Evolutionary conservation across 2,329 filamentous ascomycete species (phyloP), one percentile per base, ranked within the genome.

Genomic region (Thielaviopsis ethacetica): DNA sequence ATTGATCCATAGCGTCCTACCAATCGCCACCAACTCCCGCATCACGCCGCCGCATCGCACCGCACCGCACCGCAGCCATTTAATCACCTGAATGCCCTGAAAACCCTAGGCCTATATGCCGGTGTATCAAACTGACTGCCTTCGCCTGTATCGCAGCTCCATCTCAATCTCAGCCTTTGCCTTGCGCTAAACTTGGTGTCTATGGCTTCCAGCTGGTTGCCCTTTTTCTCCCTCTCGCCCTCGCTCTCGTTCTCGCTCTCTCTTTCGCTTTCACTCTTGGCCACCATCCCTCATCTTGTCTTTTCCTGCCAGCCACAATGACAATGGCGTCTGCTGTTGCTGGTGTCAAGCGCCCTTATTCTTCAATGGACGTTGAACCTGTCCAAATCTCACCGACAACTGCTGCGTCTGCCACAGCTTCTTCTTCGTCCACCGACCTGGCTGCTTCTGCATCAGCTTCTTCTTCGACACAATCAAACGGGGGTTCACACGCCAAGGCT

Each of bases 311-410:
- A 17, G 38, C 38, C 38, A n/a, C 19, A 38, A 63, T 61, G 54
- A 62, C 61, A 30, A 65, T 65, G 60, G 64, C 62, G 54, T 70
- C 70, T 63, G 70, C 71, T n/a, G 67, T 73, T 63, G 70, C 71
- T 15, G 72, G 72, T 58, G 67, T 73, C 59, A 75, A 74, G 65
- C 68, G 73, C 66, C 65, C 69, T 15, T 66, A 71, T n/a, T 64
- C 66, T 59, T 64, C 68, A 54, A 67, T 71, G 65, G 65, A 69
- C 58, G 65, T 66, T 55, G 65, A 68, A 52, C 67, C 67, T 30
- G 63, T 64, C 24, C 57, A 62, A 44, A 44, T 44, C n/a, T 63
- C 61, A 59, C 41, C 62, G 47, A 60, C 63, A 57, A 58, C 53
- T 51, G 44, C 24, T 34, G 30, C 51, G 47, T 58, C 52, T 52